Conservation (phyloP, 208 protist species). For the Acanthamoeba lugdunensis region DNA sequence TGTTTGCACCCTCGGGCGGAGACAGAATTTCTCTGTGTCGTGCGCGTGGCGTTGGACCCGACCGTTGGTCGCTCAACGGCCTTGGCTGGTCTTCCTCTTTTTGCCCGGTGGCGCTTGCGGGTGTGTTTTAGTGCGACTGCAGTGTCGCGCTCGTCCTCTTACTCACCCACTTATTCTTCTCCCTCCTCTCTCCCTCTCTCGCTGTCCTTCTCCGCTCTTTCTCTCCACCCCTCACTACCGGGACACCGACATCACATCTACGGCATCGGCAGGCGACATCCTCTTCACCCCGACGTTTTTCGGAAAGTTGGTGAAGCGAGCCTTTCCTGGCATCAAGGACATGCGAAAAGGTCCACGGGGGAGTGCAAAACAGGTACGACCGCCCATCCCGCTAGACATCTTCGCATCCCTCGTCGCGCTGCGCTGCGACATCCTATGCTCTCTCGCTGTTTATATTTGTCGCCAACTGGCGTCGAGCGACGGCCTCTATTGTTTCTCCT, state of each 20-base stretch:
- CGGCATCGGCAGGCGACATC: background rate
- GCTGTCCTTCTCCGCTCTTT: background rate
- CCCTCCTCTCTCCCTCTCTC: background rate
- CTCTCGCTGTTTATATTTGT: background rate
- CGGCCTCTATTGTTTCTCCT: background rate
- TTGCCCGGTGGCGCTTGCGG: background rate
- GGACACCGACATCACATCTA: background rate
- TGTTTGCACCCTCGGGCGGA: background rate
- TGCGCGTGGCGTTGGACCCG: background rate
- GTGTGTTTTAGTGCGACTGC: no score
- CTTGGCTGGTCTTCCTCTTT: background rate
- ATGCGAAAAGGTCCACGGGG: conserved; percentile 48
- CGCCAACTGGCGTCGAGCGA: background rate
- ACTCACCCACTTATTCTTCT: background rate
- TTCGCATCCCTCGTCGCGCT: background rate
- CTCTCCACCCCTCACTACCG: background rate
- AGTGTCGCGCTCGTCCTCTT: background rate
- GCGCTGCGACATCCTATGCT: background rate
- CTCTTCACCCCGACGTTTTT: background rate
- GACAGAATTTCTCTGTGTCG: background rate
- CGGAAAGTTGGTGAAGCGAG: conserved; percentile 21
- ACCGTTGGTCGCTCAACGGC: background rate
- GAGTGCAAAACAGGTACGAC: conserved; percentile 48
- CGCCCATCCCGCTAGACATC: background rate
- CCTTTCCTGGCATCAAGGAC: conserved; percentile 23